A percentile compares a stretch with the other conserved stretches of the same genome.
phyloP scores from a whole-genome alignment of 2,329 filamentous ascomycete genomes.

The Parastagonospora avenae region DNA sequence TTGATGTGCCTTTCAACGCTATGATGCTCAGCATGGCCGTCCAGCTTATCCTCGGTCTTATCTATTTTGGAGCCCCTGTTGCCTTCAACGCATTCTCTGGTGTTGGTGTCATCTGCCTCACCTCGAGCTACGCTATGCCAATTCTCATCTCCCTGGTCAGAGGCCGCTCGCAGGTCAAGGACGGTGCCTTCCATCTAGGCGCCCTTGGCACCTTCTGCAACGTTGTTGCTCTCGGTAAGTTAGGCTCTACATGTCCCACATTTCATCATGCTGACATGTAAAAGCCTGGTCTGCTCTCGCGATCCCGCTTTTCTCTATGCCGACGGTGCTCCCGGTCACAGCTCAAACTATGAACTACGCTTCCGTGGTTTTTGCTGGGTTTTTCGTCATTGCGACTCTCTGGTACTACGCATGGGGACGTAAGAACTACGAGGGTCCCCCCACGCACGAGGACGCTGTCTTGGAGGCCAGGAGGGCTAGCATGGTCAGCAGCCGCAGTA shows the following conservation, averaged over 20 bases:
- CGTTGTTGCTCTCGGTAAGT: constrained; percentile 65
- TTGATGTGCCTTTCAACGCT: constrained; percentile 71
- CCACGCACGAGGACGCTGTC: constrained; percentile 40
- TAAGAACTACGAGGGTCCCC: constrained; percentile 70
- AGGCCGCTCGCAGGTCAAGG: constrained; percentile 63
- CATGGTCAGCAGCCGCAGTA: constrained; percentile 27
- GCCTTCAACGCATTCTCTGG: constrained; percentile 77
- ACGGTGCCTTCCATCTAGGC: constrained; percentile 66
- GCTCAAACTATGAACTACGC: constrained; percentile 72
- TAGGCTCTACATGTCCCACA: constrained; percentile 27
- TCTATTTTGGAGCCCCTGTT: constrained; percentile 71
- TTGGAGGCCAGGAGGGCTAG: constrained; percentile 41
- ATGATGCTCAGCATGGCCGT: constrained; percentile 74
- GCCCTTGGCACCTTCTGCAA: constrained; percentile 66
- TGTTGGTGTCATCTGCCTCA: constrained; percentile 72
- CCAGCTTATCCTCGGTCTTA: constrained; percentile 66
- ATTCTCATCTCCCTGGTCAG: constrained; percentile 68
- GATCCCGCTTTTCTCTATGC: constrained; percentile 77
- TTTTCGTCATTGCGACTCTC: constrained; percentile 62
- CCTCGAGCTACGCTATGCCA: constrained; percentile 70
- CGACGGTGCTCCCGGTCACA: constrained; percentile 65
- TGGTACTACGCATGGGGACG: constrained; percentile 76
- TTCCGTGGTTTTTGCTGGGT: constrained; percentile 73
- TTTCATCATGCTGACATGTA: constrained; percentile 6
- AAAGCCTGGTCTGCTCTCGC: constrained; percentile 67